Percentiles rank a stretch among this genome's conserved stretches.
Evolutionary conservation across 2,329 filamentous ascomycete genomes (phyloP).

Genomic region (Paraconiothyrium sp.): DNA sequence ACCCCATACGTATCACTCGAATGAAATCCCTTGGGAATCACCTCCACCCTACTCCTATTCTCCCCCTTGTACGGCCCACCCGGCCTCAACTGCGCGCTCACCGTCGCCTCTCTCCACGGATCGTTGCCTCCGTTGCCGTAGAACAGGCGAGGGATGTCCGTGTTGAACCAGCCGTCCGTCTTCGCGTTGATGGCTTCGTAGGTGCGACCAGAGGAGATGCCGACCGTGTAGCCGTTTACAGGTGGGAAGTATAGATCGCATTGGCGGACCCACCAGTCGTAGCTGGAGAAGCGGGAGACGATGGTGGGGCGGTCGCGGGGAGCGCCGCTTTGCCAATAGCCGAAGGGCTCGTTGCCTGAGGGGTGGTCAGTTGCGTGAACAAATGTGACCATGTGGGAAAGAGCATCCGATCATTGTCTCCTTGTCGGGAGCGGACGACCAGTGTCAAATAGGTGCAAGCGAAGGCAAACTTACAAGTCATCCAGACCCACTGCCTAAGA

Average conservation of each 20-base stretch:
- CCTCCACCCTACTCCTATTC: too few relatives aligned
- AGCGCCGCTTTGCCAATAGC: slow-evolving; percentile 12
- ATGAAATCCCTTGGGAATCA: too few relatives aligned
- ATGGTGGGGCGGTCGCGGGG: slow-evolving; percentile 1
- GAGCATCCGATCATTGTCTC: too few relatives aligned
- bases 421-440: too few relatives aligned
- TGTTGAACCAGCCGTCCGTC: slow-evolving; percentile 8
- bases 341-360: neutral
- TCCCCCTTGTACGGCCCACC: slow-evolving; percentile 7
- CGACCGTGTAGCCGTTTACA: slow-evolving; percentile 2
- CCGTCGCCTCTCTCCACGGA: slow-evolving; percentile 11
- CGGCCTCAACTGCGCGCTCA: slow-evolving; percentile 5
- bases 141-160: slow-evolving; percentile 1
- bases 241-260: slow-evolving; percentile 4
- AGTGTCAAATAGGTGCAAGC: too few relatives aligned
- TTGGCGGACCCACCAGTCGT: slow-evolving; percentile 6
- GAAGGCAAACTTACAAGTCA: slow-evolving; percentile 3
- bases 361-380: neutral
- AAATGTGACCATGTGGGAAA: neutral
- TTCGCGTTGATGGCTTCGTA: slow-evolving; percentile 4
- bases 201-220: slow-evolving; percentile 3
- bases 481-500: slow-evolving; percentile 1
- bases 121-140: slow-evolving; percentile 7
- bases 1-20: too few relatives aligned
- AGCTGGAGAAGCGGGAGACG: slow-evolving; percentile 7